These are phyloP conservation scores for Citrus reticulata DNA, from an alignment of 345 rosid species.

Conservation along the genomic window DNA sequence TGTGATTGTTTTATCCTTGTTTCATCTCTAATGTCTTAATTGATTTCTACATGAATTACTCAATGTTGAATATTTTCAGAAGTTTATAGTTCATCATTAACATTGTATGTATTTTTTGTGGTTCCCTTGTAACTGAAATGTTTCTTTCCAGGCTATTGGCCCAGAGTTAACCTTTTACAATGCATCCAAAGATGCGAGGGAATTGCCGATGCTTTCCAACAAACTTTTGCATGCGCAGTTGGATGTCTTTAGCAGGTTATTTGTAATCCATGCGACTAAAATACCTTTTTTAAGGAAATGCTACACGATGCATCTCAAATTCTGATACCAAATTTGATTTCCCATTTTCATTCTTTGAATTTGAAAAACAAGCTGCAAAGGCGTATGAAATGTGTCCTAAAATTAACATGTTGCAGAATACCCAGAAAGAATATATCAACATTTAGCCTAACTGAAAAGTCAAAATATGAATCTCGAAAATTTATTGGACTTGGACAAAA, in stretches of 20 bases:
- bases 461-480: background rate
- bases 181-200: constrained; percentile 65
- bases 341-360: background rate
- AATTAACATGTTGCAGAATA: background rate
- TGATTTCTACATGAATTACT: background rate
- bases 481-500: background rate
- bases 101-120: constrained; percentile 8
- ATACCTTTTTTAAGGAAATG: background rate
- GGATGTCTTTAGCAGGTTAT: constrained; percentile 80
- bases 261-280: background rate
- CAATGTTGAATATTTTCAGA: background rate
- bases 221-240: constrained; percentile 89
- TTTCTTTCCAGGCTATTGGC: constrained; percentile 70
- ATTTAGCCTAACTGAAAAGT: background rate
- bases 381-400: background rate
- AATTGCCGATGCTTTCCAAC: constrained; percentile 64
- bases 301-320: background rate
- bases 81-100: background rate
- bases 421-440: background rate
- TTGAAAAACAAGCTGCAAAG: background rate
- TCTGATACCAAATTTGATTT: background rate
- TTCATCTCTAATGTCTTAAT: background rate
- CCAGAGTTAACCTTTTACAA: constrained; percentile 94
- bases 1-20: background rate
- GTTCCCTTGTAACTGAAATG: constrained; percentile 15